A percentile compares a stretch with the other conserved stretches of the same genome.
Evolutionary conservation across 768 basidiomycete species (phyloP).

Genomic region (Lyophyllum semitale): DNA sequence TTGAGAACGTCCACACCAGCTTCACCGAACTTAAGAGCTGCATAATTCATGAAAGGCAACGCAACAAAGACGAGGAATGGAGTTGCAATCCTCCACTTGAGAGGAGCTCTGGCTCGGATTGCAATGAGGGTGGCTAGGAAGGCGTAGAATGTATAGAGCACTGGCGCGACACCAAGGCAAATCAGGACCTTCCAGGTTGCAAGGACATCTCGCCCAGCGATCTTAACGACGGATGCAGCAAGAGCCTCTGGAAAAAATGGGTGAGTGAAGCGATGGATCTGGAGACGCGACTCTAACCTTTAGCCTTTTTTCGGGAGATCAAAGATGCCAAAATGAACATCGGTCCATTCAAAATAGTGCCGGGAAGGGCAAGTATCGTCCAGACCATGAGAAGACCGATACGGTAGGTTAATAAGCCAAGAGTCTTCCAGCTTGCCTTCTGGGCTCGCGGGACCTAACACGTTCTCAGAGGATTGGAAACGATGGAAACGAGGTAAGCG

Average conservation of each 20-base stretch:
- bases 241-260: conserved; percentile 71
- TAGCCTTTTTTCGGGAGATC: conserved; percentile 86
- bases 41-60: conserved; percentile 88
- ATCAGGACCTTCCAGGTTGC: conserved; percentile 98
- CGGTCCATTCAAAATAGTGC: conserved; percentile 87
- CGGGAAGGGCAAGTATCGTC: conserved; percentile 85
- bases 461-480: not conserved
- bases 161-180: conserved; percentile 85
- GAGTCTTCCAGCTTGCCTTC: conserved; percentile 83
- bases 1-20: conserved; percentile 97
- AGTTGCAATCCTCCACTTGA: conserved; percentile 68
- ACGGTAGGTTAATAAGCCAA: conserved; percentile 84
- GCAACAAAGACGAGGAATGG: conserved; percentile 75
- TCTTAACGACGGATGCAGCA: conserved; percentile 92
- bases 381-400: conserved; percentile 76
- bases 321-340: conserved; percentile 90
- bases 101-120: conserved; percentile 62
- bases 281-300: conserved; percentile 49
- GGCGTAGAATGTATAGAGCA: conserved; percentile 84
- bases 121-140: conserved; percentile 74
- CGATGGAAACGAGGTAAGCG: not conserved
- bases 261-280: not conserved
- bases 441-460: conserved; percentile 82
- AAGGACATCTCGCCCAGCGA: conserved; percentile 94
- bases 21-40: conserved; percentile 95